Conservation (phyloP, 176 grass and related monocot species). For the Lolium multiflorum region DNA sequence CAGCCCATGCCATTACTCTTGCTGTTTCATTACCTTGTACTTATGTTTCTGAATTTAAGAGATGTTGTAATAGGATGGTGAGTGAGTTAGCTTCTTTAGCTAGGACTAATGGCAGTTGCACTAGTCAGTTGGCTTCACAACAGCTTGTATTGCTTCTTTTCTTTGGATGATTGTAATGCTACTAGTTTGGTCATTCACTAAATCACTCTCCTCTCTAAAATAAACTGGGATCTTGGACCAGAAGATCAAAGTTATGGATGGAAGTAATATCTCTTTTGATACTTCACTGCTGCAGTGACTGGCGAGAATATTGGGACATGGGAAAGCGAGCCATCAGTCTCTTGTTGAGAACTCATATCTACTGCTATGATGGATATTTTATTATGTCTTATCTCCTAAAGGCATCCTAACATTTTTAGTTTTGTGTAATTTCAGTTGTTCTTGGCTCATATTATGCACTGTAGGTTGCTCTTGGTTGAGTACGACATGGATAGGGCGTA, state of each 20-base stretch:
- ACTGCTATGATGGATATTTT: neutral
- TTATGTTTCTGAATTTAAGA: neutral
- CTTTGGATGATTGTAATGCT: neutral
- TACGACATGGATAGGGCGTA: no score
- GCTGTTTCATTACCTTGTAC: neutral
- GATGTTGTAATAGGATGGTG: neutral
- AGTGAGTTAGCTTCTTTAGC: neutral
- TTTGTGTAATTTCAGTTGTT: conserved; percentile 17
- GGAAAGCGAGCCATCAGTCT: no score
- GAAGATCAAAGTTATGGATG: conserved; percentile 6
- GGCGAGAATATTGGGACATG: neutral
- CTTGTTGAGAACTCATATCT: neutral
- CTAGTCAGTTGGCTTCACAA: neutral
- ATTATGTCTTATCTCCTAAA: neutral
- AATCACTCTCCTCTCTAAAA: neutral
- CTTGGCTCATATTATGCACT: neutral
- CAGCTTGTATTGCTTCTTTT: neutral
- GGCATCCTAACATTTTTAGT: neutral
- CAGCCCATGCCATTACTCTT: neutral
- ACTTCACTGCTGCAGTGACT: neutral
- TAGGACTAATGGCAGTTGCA: neutral
- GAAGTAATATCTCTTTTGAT: neutral
- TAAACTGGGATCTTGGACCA: neutral
- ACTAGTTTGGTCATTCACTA: conserved; percentile 2
- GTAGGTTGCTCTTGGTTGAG: no score